A percentile compares a stretch with the other conserved stretches of the same genome.
Evolutionary conservation across 129 eudicot genomes (phyloP).

Genomic region (Flaveria trinervia): DNA sequence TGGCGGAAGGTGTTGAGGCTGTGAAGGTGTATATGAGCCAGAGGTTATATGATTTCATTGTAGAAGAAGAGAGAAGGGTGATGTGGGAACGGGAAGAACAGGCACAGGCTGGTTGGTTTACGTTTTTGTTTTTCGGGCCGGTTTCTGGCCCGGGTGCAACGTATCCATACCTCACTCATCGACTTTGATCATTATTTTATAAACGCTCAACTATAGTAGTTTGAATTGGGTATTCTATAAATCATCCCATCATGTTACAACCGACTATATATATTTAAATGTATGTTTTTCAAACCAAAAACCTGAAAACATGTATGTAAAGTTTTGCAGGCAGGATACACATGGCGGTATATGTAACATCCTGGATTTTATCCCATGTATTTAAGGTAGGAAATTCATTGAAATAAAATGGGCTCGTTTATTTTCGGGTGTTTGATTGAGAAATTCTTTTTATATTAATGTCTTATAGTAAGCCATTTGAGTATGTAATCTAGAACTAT

Average conservation of each 20-base stretch:
- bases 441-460: background rate
- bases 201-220: slow-evolving; percentile 17
- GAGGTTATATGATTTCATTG: slow-evolving; percentile 55
- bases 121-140: slow-evolving; percentile 57
- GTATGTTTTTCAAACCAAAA: slow-evolving; percentile 31
- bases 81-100: slow-evolving; percentile 44
- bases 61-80: slow-evolving; percentile 63
- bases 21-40: slow-evolving; percentile 71
- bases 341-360: slow-evolving; percentile 27
- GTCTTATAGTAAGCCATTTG: background rate
- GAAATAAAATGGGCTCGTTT: slow-evolving; percentile 29
- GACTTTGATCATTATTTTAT: slow-evolving; percentile 44
- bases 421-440: background rate
- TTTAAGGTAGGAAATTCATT: slow-evolving; percentile 24
- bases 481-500: background rate
- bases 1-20: slow-evolving; percentile 67
- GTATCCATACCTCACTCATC: slow-evolving; percentile 70
- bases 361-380: slow-evolving; percentile 39
- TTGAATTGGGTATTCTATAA: slow-evolving; percentile 20
- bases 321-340: slow-evolving; percentile 32
- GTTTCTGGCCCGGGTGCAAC: slow-evolving; percentile 43
- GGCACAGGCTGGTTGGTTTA: slow-evolving; percentile 52
- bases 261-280: background rate
- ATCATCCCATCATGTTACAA: slow-evolving; percentile 22
- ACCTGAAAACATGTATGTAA: slow-evolving; percentile 33